These are phyloP conservation scores for Chytridium lagenaria DNA, from an alignment of 371 early-diverging fungal species.

Conservation along the genomic window DNA sequence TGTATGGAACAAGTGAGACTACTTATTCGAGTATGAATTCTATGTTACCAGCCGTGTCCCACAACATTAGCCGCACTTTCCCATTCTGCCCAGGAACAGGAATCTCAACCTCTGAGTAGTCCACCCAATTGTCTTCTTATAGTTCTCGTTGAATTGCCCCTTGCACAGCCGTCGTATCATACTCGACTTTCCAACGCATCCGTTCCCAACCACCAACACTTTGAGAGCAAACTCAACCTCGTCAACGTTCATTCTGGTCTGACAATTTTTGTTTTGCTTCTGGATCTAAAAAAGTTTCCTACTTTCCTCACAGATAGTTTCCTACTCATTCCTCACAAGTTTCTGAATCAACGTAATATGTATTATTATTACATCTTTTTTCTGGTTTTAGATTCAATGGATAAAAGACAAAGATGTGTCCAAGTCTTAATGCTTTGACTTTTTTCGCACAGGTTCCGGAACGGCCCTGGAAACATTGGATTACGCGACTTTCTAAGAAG, in stretches of 20 bases:
- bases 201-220: constrained; percentile 38
- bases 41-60: constrained; percentile 42
- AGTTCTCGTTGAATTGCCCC: constrained; percentile 33
- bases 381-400: not conserved
- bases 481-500: not conserved
- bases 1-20: not conserved
- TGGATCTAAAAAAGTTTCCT: not conserved
- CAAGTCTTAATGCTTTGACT: not conserved
- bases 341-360: too few species aligned
- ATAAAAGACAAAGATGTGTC: not conserved
- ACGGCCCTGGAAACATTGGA: not conserved
- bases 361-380: too few species aligned
- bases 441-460: not conserved
- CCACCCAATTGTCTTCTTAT: constrained; percentile 47
- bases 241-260: constrained; percentile 10
- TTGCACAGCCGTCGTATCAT: constrained; percentile 38
- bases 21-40: not conserved
- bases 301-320: not conserved
- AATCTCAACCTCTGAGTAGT: constrained; percentile 36
- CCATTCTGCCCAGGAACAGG: constrained; percentile 10
- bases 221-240: constrained; percentile 33
- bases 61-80: constrained; percentile 33
- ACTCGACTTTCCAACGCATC: constrained; percentile 42
- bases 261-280: not conserved
- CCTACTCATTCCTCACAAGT: not conserved